Evolutionary conservation across 169 alveolate genomes (phyloP), one percentile per base, ranked within the genome.

Genomic region (Plasmodium vinckei): DNA sequence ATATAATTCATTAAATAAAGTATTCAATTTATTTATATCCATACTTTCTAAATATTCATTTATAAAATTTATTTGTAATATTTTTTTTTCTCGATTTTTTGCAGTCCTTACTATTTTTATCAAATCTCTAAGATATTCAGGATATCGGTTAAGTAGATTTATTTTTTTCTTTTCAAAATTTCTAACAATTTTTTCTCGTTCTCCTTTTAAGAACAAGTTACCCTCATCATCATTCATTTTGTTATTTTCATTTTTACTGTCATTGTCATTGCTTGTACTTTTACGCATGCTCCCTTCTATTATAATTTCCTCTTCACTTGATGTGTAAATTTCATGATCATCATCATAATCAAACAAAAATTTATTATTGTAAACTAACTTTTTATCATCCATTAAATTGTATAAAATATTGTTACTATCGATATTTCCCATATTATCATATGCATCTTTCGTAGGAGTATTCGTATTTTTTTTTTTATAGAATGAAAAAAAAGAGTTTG

Each of bases 251-350:
- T 27, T 7, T 10, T 72, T 33, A 5, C 59, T 42, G 44, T 46
- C 44, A 42, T 44, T 10, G 5, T 53, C 47, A 13, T 60, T 44
- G 21, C 13, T 44, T 54, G 13, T 75, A 51, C 27, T 65, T 15
- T 39, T 65, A 39, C 13, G 19, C 17, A 63, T 21, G 4, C 42
- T 70, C 23, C 59, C 60, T 51, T 86, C 91, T 4, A 86, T 63
- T n/a, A 86, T 57, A 53, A 86, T 70, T 86, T 86, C 91, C 10
- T 86, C 91, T 33, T 86, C 91, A 71, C 91, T 86, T 10, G 91
- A 86, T 25, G 91, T 86, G 17, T 70, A 86, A 3, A 86, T 86
- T 65, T 86, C 91, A 23, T 72, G 57, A 25, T 86, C 91, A 64
- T 69, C 84, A 70, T 86, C 91, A 47, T 86, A 86, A 21, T 86